Evolutionary conservation across 2,329 filamentous ascomycete species (phyloP).

Genomic region (Colletotrichum higginsianum): DNA sequence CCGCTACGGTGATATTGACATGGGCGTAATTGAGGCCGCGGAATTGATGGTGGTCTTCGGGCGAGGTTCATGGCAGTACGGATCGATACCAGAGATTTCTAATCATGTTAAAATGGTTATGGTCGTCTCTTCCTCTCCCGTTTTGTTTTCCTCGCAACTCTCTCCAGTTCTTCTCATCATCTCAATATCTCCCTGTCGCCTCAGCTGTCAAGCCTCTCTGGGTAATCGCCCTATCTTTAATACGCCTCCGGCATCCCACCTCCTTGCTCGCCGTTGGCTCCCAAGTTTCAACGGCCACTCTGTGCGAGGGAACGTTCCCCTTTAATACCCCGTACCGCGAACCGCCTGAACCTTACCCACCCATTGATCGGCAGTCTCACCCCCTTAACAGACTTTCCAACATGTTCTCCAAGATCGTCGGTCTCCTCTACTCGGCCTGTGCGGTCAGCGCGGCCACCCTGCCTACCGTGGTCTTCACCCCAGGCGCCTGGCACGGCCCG

Average conservation of each 20-base stretch:
- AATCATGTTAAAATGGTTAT: slow-evolving; percentile 20
- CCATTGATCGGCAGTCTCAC: slow-evolving; percentile 15
- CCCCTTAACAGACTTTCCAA: background rate
- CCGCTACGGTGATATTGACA: slow-evolving; percentile 2
- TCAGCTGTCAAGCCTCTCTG: slow-evolving; percentile 7
- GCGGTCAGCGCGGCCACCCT: slow-evolving; percentile 27
- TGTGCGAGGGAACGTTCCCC: background rate
- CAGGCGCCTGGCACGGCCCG: slow-evolving; percentile 57
- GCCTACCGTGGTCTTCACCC: slow-evolving; percentile 53
- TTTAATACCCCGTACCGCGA: background rate
- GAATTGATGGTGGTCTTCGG: slow-evolving; percentile 15
- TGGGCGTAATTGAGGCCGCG: slow-evolving; percentile 11
- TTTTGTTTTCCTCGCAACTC: background rate
- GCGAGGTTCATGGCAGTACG: slow-evolving; percentile 14
- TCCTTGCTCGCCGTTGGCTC: background rate
- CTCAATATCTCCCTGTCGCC: background rate
- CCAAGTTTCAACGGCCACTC: background rate
- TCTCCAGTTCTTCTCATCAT: slow-evolving; percentile 10
- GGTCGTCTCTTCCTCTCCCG: slow-evolving; percentile 7
- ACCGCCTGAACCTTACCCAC: slow-evolving; percentile 5
- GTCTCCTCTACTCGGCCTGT: slow-evolving; percentile 19
- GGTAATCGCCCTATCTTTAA: slow-evolving; percentile 16
- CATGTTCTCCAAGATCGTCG: slow-evolving; percentile 27
- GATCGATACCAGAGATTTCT: background rate
- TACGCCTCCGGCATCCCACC: slow-evolving; percentile 18